These are phyloP conservation scores for Sporobolomyces roseus DNA, from an alignment of 768 basidiomycete genomes.

Conservation along the genomic window DNA sequence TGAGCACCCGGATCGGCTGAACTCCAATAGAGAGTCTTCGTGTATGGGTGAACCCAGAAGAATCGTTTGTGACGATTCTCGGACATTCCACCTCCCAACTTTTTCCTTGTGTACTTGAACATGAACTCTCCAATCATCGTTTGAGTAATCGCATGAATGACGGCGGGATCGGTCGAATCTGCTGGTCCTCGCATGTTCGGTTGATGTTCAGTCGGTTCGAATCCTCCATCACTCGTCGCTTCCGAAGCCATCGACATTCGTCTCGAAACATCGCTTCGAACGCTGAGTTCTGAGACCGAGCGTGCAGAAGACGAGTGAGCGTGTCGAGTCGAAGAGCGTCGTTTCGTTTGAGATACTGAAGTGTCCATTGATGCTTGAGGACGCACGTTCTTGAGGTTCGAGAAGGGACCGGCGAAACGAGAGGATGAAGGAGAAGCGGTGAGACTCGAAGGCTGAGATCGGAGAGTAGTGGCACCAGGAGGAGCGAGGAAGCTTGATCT, in stretches of 20 bases:
- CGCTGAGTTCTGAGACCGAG: constrained; percentile 32
- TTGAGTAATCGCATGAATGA: constrained; percentile 97
- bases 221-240: constrained; percentile 39
- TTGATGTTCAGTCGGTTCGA: constrained; percentile 16
- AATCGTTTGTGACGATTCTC: constrained; percentile 82
- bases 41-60: constrained; percentile 99
- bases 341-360: constrained; percentile 8
- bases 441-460: constrained; percentile 18
- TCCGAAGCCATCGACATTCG: constrained; percentile 74
- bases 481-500: constrained; percentile 22
- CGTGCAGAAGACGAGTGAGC: constrained; percentile 6
- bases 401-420: constrained; percentile 23
- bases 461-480: constrained; percentile 11
- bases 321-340: constrained; percentile 3
- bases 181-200: constrained; percentile 42
- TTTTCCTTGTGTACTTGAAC: constrained; percentile 89
- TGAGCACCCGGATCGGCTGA: constrained; percentile 83
- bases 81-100: constrained; percentile 85
- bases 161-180: constrained; percentile 72
- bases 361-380: constrained; percentile 17
- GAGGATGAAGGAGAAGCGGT: constrained; percentile 19
- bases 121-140: constrained; percentile 99
- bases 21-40: constrained; percentile 96
- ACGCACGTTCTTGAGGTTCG: constrained; percentile 8
- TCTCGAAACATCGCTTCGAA: constrained; percentile 60